Evolutionary conservation across 2,329 filamentous ascomycete genomes (phyloP).

Genomic region (Verticillium nonalfalfae): DNA sequence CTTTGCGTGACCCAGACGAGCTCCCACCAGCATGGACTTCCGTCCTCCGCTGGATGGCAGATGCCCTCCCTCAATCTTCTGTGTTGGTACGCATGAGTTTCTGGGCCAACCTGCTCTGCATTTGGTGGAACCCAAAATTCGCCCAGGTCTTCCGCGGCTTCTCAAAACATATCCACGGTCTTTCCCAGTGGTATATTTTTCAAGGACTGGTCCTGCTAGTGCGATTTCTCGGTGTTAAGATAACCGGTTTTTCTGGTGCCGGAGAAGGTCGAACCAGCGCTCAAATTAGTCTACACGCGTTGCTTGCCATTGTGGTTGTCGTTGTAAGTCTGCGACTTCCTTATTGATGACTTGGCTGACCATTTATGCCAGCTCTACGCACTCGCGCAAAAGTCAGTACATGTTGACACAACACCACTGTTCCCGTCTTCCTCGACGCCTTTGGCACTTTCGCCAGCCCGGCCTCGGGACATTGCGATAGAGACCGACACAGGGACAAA

Average conservation of each 20-base stretch:
- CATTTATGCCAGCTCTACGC: slow-evolving; percentile 32
- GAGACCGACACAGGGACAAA: slow-evolving; percentile 21
- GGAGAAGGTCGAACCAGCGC: slow-evolving; percentile 29
- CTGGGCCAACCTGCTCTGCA: slow-evolving; percentile 39
- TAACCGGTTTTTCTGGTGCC: slow-evolving; percentile 31
- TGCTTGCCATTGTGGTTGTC: slow-evolving; percentile 44
- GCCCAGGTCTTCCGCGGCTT: slow-evolving; percentile 54
- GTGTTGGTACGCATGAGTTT: slow-evolving; percentile 41
- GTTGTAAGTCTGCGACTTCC: slow-evolving; percentile 36
- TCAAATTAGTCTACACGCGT: slow-evolving; percentile 45
- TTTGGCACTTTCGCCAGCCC: background rate
- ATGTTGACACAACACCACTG: slow-evolving; percentile 50
- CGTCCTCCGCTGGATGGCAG: background rate
- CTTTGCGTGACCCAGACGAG: slow-evolving; percentile 9
- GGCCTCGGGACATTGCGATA: background rate
- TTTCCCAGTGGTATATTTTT: slow-evolving; percentile 59
- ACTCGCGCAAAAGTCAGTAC: slow-evolving; percentile 38
- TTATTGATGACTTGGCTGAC: slow-evolving; percentile 16
- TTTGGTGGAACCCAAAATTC: slow-evolving; percentile 66
- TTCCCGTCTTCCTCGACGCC: slow-evolving; percentile 27
- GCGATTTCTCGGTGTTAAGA: slow-evolving; percentile 41
- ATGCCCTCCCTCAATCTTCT: slow-evolving; percentile 30
- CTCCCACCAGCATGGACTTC: background rate
- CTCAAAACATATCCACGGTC: slow-evolving; percentile 51
- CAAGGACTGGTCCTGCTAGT: slow-evolving; percentile 54